phyloP scores from a whole-genome alignment of 2,329 filamentous ascomycete genomes.

The Neopestalotiopsis sp. region DNA sequence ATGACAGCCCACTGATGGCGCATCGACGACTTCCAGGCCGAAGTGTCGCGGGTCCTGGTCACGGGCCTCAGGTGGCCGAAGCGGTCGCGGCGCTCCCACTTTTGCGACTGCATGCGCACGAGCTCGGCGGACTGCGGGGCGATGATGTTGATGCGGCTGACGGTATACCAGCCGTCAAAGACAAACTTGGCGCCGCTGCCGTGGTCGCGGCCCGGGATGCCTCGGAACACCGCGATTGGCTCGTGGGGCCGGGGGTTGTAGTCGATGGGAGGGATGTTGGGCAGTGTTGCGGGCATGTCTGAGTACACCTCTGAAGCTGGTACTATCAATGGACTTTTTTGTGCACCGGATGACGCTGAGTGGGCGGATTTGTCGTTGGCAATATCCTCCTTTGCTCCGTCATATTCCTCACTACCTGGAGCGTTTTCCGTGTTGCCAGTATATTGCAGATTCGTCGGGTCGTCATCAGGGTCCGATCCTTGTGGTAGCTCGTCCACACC shows the following conservation, averaged over 20 bases:
- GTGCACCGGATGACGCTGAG: neutral
- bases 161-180: conserved; percentile 34
- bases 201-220: conserved; percentile 8
- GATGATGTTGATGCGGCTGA: conserved; percentile 30
- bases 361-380: too few relatives aligned
- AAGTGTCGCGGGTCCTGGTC: conserved; percentile 14
- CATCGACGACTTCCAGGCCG: conserved; percentile 24
- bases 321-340: conserved; percentile 5
- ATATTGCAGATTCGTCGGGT: neutral
- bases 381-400: neutral
- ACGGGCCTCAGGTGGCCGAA: conserved; percentile 22
- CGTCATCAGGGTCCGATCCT: neutral
- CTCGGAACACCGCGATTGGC: conserved; percentile 33
- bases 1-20: conserved; percentile 32
- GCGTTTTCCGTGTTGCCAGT: neutral
- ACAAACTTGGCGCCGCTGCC: conserved; percentile 19
- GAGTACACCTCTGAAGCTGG: conserved; percentile 22
- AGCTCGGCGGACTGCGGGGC: conserved; percentile 32
- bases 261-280: conserved; percentile 31
- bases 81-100: conserved; percentile 32
- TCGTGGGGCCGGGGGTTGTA: conserved; percentile 25
- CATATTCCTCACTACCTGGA: too few relatives aligned
- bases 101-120: conserved; percentile 32
- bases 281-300: conserved; percentile 15
- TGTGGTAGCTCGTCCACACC: neutral